phyloP scores from a whole-genome alignment of 352 stramenopile genomes.

The Globisporangium emineosum region DNA sequence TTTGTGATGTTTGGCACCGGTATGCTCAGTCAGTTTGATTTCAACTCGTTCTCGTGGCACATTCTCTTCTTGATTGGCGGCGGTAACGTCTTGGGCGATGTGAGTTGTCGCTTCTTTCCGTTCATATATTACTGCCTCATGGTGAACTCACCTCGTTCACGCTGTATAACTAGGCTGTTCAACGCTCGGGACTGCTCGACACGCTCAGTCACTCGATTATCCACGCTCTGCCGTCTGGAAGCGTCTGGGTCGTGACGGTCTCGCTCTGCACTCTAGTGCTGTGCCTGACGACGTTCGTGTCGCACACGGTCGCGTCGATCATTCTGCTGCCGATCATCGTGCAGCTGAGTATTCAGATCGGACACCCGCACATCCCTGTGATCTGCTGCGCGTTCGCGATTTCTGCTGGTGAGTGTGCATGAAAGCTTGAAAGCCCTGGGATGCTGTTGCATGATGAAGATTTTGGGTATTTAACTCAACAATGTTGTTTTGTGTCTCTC shows the following conservation, averaged over 20 bases:
- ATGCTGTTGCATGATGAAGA: background rate
- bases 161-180: conserved; percentile 59
- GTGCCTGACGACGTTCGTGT: conserved; percentile 91
- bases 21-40: conserved; percentile 91
- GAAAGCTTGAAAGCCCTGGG: background rate
- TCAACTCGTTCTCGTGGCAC: conserved; percentile 94
- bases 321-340: conserved; percentile 92
- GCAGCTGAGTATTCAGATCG: conserved; percentile 84
- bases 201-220: conserved; percentile 85
- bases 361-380: conserved; percentile 82
- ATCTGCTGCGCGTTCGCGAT: conserved; percentile 85
- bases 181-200: conserved; percentile 77
- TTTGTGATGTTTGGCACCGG: conserved; percentile 87
- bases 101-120: conserved; percentile 22
- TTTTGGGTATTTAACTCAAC: background rate
- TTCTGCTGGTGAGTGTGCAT: conserved; percentile 62
- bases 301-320: conserved; percentile 91
- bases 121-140: too few species aligned
- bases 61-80: conserved; percentile 92
- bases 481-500: conserved; percentile 3
- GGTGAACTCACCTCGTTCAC: background rate
- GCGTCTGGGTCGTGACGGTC: conserved; percentile 82
- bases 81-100: conserved; percentile 90
- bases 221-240: conserved; percentile 70
- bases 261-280: conserved; percentile 86